A percentile compares a stretch with the other conserved stretches of the same genome.
phyloP scores from a whole-genome alignment of 768 basidiomycete genomes.

The Collybia sp. region DNA sequence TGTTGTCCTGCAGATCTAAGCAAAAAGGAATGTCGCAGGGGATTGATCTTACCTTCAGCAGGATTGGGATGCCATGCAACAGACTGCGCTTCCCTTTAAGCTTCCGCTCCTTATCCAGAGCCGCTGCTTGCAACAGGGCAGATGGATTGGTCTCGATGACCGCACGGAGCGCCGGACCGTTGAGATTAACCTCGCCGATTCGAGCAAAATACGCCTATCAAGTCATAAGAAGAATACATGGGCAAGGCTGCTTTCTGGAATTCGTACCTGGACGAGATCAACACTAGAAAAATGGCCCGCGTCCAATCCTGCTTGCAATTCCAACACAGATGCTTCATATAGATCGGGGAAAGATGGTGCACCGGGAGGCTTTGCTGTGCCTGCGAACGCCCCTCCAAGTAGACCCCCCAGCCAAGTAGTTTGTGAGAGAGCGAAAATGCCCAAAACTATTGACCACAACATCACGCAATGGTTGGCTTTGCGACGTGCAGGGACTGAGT shows the following conservation, averaged over 20 bases:
- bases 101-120: constrained; percentile 40
- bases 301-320: constrained; percentile 49
- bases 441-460: too few relatives aligned
- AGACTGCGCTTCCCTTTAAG: constrained; percentile 35
- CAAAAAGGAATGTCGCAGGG: background rate
- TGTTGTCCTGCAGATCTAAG: constrained; percentile 32
- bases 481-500: too few relatives aligned
- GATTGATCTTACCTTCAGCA: constrained; percentile 38
- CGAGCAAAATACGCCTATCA: constrained; percentile 59
- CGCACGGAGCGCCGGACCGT: constrained; percentile 52
- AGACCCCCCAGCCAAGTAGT: too few relatives aligned
- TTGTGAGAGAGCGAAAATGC: too few relatives aligned
- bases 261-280: constrained; percentile 54
- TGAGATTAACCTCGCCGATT: constrained; percentile 64
- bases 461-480: too few relatives aligned
- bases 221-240: background rate
- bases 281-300: constrained; percentile 50
- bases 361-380: background rate
- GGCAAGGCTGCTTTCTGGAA: background rate
- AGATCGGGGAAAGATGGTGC: constrained; percentile 40
- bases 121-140: constrained; percentile 47
- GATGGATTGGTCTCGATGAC: constrained; percentile 54
- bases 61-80: constrained; percentile 50
- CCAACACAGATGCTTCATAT: constrained; percentile 53
- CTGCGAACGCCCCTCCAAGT: too few relatives aligned